A percentile compares a stretch with the other conserved stretches of the same genome.
Conservation (phyloP, 225 moss, liverwort and hornwort species). For the Ulota crispa region DNA sequence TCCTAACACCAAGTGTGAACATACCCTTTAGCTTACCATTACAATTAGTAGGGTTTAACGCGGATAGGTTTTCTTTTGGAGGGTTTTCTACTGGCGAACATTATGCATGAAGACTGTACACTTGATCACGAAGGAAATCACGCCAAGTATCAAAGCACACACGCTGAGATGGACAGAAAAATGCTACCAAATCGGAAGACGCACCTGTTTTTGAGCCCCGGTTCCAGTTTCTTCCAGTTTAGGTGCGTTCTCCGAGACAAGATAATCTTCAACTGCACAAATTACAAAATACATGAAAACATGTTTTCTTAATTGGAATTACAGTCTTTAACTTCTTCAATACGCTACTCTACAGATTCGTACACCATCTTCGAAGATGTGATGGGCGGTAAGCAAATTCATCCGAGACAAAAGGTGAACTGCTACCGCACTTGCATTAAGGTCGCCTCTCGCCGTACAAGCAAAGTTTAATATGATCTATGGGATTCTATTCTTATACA, state of each 20-base stretch:
- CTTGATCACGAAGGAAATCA: too few species aligned
- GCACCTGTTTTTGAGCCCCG: slow-evolving; percentile 48
- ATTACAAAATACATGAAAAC: neutral
- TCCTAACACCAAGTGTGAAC: too few species aligned
- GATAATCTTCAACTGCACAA: slow-evolving; percentile 53
- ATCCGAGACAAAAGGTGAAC: neutral
- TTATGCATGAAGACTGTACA: too few species aligned
- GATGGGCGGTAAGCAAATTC: neutral
- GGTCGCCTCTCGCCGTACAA: neutral
- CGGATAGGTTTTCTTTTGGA: neutral
- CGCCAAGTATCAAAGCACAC: neutral
- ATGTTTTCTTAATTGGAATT: neutral
- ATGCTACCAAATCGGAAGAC: neutral
- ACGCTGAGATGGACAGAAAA: neutral
- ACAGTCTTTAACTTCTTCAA: neutral
- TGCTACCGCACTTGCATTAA: neutral
- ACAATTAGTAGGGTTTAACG: neutral
- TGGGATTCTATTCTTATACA: neutral
- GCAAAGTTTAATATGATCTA: neutral
- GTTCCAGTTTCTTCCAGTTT: slow-evolving; percentile 46
- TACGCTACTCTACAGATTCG: neutral
- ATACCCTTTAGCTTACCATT: neutral
- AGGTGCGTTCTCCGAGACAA: slow-evolving; percentile 32
- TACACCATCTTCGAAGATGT: neutral
- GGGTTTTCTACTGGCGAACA: too few species aligned